phyloP scores from a whole-genome alignment of 306 rosid genomes.

The Ochetophila trinervis region DNA sequence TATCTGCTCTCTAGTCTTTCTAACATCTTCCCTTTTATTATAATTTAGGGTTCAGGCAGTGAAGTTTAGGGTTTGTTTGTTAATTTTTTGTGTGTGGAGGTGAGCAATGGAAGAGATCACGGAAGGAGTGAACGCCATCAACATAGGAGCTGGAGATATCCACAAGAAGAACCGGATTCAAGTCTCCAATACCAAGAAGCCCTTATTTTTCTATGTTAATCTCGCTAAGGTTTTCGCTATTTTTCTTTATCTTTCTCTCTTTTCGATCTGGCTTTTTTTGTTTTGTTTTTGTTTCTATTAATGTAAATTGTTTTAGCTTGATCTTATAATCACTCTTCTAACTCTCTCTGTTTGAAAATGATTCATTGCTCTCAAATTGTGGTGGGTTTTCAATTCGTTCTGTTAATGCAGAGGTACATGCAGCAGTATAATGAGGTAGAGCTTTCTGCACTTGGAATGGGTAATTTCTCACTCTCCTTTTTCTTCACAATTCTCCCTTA shows the following conservation, averaged over 20 bases:
- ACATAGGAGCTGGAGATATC: constrained; percentile 27
- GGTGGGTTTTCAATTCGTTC: neutral
- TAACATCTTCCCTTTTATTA: neutral
- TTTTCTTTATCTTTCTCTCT: neutral
- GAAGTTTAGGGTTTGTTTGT: constrained; percentile 30
- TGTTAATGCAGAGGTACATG: constrained; percentile 50
- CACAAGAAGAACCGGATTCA: constrained; percentile 63
- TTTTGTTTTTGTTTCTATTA: neutral
- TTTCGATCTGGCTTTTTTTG: constrained; percentile 6
- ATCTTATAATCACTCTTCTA: neutral
- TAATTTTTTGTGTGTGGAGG: neutral
- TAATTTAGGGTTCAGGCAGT: neutral
- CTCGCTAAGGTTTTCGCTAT: constrained; percentile 59
- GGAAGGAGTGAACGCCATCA: constrained; percentile 50
- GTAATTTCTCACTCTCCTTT: constrained; percentile 19
- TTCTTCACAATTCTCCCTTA: neutral
- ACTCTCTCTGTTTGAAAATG: neutral
- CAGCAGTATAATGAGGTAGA: constrained; percentile 61
- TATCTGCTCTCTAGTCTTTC: neutral
- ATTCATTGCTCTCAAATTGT: neutral
- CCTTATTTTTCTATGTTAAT: constrained; percentile 61
- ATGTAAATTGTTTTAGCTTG: neutral
- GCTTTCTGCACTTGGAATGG: constrained; percentile 71
- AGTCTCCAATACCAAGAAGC: constrained; percentile 62
- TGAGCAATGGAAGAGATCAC: constrained; percentile 52